phyloP scores from a whole-genome alignment of 148 eudicot genomes.

The Persicaria maculosa region DNA sequence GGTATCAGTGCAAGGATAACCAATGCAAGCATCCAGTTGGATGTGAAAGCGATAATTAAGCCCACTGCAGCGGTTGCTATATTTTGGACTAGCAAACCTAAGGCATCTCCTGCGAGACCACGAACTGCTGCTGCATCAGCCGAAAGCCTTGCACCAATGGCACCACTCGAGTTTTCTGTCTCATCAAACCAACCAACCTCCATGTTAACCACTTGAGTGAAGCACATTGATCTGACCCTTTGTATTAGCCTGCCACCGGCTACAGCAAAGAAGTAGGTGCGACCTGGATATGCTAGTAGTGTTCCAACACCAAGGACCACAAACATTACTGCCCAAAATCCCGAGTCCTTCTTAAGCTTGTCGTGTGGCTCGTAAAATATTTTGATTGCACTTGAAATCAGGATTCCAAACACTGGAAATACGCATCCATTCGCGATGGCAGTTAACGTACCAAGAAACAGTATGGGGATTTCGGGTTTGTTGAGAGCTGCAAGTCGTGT shows the following conservation, averaged over 20 bases:
- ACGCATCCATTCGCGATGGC: slow-evolving; percentile 24
- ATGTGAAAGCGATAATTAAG: slow-evolving; percentile 51
- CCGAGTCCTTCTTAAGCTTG: slow-evolving; percentile 19
- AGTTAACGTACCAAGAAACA: slow-evolving; percentile 21
- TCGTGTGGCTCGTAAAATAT: slow-evolving; percentile 26
- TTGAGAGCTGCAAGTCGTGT: slow-evolving; percentile 25
- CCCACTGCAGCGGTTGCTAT: slow-evolving; percentile 49
- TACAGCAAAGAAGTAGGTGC: slow-evolving; percentile 25
- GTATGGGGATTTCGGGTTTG: slow-evolving; percentile 27
- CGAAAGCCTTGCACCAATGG: slow-evolving; percentile 67
- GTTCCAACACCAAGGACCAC: slow-evolving; percentile 21
- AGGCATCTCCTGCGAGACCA: slow-evolving; percentile 70
- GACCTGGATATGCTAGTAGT: slow-evolving; percentile 21
- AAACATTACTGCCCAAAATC: slow-evolving; percentile 28
- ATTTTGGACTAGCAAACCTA: slow-evolving; percentile 64
- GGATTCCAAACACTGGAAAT: slow-evolving; percentile 22
- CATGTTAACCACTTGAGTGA: slow-evolving; percentile 56
- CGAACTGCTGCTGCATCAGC: slow-evolving; percentile 73
- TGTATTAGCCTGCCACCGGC: slow-evolving; percentile 26
- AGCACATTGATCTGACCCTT: slow-evolving; percentile 48
- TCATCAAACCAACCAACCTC: slow-evolving; percentile 82
- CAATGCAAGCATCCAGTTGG: slow-evolving; percentile 70
- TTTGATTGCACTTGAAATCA: slow-evolving; percentile 22
- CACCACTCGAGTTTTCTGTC: slow-evolving; percentile 64
- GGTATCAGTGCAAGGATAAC: slow-evolving; percentile 64